These are phyloP conservation scores for Fusarium caatingaense DNA, from an alignment of 2,329 filamentous ascomycete species.

Conservation along the genomic window DNA sequence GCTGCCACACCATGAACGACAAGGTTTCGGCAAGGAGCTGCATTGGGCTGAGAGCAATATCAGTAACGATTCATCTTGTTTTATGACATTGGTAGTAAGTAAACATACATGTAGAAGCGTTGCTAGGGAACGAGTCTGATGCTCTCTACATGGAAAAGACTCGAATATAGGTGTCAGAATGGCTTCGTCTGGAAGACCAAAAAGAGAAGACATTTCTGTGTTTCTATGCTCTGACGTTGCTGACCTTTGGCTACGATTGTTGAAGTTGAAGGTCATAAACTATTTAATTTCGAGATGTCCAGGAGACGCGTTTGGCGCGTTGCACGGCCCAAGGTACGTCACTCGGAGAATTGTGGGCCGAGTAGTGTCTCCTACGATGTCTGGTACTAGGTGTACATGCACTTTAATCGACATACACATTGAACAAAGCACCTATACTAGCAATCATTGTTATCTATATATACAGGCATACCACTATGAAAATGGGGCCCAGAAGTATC, in stretches of 20 bases:
- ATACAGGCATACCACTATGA: neutral
- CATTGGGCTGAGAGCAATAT: slow-evolving; percentile 61
- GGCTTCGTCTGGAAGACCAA: slow-evolving; percentile 65
- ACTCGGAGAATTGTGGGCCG: slow-evolving; percentile 44
- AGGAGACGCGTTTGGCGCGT: slow-evolving; percentile 49
- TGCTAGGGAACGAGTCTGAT: slow-evolving; percentile 68
- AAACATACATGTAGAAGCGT: slow-evolving; percentile 63
- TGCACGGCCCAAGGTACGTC: slow-evolving; percentile 39
- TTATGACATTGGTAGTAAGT: neutral
- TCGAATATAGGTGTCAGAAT: slow-evolving; percentile 59
- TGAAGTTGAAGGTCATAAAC: slow-evolving; percentile 19
- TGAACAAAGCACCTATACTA: neutral
- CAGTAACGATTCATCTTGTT: neutral
- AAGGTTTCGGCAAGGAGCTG: slow-evolving; percentile 78
- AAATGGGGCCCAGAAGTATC: too few relatives aligned
- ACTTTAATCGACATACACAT: neutral
- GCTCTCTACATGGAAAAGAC: slow-evolving; percentile 67
- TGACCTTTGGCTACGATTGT: slow-evolving; percentile 1
- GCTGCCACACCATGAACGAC: slow-evolving; percentile 87
- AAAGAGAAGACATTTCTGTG: slow-evolving; percentile 54
- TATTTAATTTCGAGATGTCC: slow-evolving; percentile 5
- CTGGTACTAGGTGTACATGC: neutral
- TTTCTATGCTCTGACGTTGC: neutral
- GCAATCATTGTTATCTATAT: neutral
- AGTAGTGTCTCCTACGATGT: neutral